These are phyloP conservation scores for Suillus clintonianus DNA, from an alignment of 768 basidiomycete genomes.

Conservation along the genomic window DNA sequence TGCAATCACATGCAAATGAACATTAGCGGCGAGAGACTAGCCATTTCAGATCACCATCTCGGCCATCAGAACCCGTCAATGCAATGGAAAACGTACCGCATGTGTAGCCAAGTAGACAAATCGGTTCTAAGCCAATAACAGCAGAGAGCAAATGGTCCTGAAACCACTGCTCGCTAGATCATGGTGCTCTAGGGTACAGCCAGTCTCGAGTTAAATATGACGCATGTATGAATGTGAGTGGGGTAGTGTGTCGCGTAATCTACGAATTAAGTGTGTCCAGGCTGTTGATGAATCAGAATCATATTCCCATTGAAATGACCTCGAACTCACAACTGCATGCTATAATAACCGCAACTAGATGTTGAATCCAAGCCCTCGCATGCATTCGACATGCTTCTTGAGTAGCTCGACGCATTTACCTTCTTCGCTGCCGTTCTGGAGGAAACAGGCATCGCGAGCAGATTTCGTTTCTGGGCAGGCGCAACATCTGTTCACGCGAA, in stretches of 20 bases:
- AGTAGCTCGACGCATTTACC: constrained; percentile 84
- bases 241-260: background rate
- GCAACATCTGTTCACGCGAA: constrained; percentile 69
- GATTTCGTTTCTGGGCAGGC: constrained; percentile 95
- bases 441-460: constrained; percentile 92
- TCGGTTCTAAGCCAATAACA: background rate
- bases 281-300: background rate
- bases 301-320: background rate
- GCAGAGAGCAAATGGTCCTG: background rate
- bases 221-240: background rate
- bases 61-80: background rate
- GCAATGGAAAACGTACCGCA: background rate
- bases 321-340: background rate
- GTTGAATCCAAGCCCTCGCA: constrained; percentile 90
- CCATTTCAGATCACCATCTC: background rate
- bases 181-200: background rate
- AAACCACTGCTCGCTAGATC: background rate
- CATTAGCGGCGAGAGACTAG: background rate
- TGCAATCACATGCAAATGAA: background rate
- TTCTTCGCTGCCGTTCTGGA: constrained; percentile 64
- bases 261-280: background rate
- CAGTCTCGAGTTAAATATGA: background rate
- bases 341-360: constrained; percentile 37
- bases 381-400: constrained; percentile 83
- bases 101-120: background rate